A percentile compares a stretch with the other conserved stretches of the same genome.
Evolutionary conservation across 1,139 yeast species (phyloP).

Genomic region (Entelexis paramagnoliae): DNA sequence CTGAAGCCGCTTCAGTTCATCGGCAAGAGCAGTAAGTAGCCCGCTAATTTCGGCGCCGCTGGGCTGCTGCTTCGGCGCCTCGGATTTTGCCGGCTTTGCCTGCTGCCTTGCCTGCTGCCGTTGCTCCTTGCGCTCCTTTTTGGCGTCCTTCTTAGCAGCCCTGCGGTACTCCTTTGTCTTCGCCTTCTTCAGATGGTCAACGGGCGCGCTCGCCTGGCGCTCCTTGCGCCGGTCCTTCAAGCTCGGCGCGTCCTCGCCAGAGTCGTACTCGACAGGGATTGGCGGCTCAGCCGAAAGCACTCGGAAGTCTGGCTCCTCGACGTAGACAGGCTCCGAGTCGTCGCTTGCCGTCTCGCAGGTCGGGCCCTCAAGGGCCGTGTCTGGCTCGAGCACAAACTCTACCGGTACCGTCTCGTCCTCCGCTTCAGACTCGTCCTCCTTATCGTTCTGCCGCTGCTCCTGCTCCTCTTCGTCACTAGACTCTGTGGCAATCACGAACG

Average conservation of each 20-base stretch:
- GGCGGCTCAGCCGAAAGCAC: constrained; percentile 6
- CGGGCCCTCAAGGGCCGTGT: constrained; percentile 8
- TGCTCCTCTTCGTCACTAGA: constrained; percentile 15
- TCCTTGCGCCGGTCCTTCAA: constrained; percentile 10
- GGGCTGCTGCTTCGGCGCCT: neutral
- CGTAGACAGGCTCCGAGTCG: constrained; percentile 7
- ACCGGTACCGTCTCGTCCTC: neutral
- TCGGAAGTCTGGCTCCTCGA: constrained; percentile 9
- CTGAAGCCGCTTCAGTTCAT: constrained; percentile 11
- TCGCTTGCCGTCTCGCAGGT: constrained; percentile 19
- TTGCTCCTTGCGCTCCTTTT: neutral
- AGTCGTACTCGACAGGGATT: constrained; percentile 2
- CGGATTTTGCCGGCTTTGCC: neutral
- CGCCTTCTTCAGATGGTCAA: constrained; percentile 6
- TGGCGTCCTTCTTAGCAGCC: neutral
- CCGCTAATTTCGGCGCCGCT: constrained; percentile 2
- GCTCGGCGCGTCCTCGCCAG: neutral
- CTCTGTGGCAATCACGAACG: constrained; percentile 12
- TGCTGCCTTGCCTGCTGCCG: neutral
- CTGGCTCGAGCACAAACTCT: neutral
- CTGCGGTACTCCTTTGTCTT: constrained; percentile 3
- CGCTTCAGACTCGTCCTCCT: neutral
- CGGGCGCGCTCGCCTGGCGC: constrained; percentile 8
- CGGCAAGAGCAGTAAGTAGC: constrained; percentile 8
- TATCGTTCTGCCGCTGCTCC: neutral